phyloP scores from a whole-genome alignment of 345 rosid genomes.

The Cardamine occulta region DNA sequence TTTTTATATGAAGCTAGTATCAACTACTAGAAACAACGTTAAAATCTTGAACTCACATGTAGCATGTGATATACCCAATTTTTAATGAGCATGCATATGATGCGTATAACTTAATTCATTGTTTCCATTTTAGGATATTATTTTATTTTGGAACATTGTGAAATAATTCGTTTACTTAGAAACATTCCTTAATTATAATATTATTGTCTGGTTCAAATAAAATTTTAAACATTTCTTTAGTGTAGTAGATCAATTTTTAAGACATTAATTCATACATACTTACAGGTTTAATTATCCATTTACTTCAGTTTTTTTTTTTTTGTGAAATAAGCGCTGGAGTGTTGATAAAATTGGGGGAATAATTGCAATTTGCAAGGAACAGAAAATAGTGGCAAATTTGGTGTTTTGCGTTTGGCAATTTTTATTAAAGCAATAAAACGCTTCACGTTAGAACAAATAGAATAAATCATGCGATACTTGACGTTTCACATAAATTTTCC shows the following conservation, averaged over 20 bases:
- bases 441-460: slow-evolving; percentile 7
- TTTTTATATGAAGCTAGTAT: background rate
- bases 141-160: background rate
- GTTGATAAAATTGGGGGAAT: background rate
- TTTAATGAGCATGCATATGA: slow-evolving; percentile 26
- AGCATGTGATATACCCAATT: slow-evolving; percentile 11
- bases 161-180: background rate
- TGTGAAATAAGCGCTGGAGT: slow-evolving; percentile 4
- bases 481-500: background rate
- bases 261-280: background rate
- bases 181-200: background rate
- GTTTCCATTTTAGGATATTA: background rate
- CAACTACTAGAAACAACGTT: slow-evolving; percentile 6
- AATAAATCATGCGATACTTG: slow-evolving; percentile 1
- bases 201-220: background rate
- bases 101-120: slow-evolving; percentile 21
- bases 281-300: background rate
- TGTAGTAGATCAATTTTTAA: background rate
- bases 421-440: slow-evolving; percentile 12
- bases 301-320: background rate
- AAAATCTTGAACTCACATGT: slow-evolving; percentile 25
- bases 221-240: background rate
- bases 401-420: slow-evolving; percentile 25
- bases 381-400: slow-evolving; percentile 19
- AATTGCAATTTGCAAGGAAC: slow-evolving; percentile 29